These are phyloP conservation scores for Aspergillus sp. DNA, from an alignment of 2,329 filamentous ascomycete genomes.

Conservation along the genomic window DNA sequence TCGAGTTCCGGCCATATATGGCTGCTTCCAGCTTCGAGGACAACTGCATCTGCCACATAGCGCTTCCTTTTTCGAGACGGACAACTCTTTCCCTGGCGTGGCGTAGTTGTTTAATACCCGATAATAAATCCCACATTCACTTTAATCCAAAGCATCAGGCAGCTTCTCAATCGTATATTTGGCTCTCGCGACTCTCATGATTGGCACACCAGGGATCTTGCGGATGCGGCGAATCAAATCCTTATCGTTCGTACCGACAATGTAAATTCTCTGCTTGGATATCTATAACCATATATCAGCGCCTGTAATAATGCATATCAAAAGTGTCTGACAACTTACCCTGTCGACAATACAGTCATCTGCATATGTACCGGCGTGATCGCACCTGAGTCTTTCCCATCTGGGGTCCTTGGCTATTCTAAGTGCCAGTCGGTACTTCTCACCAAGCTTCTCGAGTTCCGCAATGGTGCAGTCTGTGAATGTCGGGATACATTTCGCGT, in stretches of 20 bases:
- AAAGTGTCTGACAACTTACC: slow-evolving; percentile 32
- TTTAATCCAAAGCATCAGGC: slow-evolving; percentile 68
- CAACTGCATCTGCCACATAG: too few relatives aligned
- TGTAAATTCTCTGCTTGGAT: slow-evolving; percentile 70
- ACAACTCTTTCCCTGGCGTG: background rate
- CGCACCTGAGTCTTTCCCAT: slow-evolving; percentile 80
- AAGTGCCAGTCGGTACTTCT: slow-evolving; percentile 81
- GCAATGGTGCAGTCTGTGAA: slow-evolving; percentile 81
- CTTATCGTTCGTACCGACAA: slow-evolving; percentile 66
- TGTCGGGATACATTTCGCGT: slow-evolving; percentile 83
- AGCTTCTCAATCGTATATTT: slow-evolving; percentile 94
- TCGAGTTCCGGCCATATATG: too few relatives aligned
- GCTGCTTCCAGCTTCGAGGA: too few relatives aligned
- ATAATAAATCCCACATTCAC: background rate
- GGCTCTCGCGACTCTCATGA: slow-evolving; percentile 74
- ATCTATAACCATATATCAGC: slow-evolving; percentile 7
- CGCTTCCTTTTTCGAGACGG: background rate
- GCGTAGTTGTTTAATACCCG: background rate
- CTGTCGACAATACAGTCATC: slow-evolving; percentile 80
- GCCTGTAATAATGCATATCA: background rate
- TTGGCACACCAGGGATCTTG: slow-evolving; percentile 68
- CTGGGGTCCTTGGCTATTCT: slow-evolving; percentile 84
- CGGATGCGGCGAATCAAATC: slow-evolving; percentile 77
- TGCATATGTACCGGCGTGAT: slow-evolving; percentile 83
- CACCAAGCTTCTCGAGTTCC: slow-evolving; percentile 83